phyloP scores from a whole-genome alignment of 2,329 filamentous ascomycete genomes.

The Taxawa tesnikishii region DNA sequence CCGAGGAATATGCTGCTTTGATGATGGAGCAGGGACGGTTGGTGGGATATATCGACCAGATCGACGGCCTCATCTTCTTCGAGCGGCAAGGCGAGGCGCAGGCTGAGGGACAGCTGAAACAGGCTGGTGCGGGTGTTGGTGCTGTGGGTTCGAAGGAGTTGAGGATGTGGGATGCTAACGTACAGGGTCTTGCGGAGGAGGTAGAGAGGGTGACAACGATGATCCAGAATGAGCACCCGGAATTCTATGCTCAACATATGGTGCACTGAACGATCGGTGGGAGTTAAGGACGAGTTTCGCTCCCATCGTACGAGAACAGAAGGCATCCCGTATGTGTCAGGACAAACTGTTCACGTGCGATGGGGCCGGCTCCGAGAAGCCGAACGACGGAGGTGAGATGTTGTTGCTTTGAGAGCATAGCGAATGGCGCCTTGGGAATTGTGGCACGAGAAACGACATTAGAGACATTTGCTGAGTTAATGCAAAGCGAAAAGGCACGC shows the following conservation, averaged over 20 bases:
- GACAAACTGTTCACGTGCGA: no score
- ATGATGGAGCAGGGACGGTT: slow-evolving; percentile 95
- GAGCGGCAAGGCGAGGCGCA: slow-evolving; percentile 56
- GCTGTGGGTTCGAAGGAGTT: slow-evolving; percentile 54
- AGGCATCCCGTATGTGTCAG: no score
- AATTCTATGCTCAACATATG: slow-evolving; percentile 16
- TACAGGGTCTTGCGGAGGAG: slow-evolving; percentile 76
- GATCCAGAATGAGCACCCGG: slow-evolving; percentile 68
- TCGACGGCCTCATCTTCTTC: slow-evolving; percentile 79
- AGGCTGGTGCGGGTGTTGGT: slow-evolving; percentile 36
- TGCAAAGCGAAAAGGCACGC: no score
- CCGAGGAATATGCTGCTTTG: slow-evolving; percentile 79
- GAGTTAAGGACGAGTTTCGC: no score
- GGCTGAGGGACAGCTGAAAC: slow-evolving; percentile 46
- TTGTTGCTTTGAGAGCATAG: no score
- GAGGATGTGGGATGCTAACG: slow-evolving; percentile 78
- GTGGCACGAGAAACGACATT: no score
- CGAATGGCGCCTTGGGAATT: no score
- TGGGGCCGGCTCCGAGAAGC: no score
- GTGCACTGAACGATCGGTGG: no score
- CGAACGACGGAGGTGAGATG: no score
- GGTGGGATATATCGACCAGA: slow-evolving; percentile 84
- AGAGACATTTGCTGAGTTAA: no score
- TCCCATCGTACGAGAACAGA: no score
- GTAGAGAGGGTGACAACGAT: slow-evolving; percentile 76